Conservation (phyloP, 805 yeast genomes). For the Saccharomycopsis lassenensis region DNA sequence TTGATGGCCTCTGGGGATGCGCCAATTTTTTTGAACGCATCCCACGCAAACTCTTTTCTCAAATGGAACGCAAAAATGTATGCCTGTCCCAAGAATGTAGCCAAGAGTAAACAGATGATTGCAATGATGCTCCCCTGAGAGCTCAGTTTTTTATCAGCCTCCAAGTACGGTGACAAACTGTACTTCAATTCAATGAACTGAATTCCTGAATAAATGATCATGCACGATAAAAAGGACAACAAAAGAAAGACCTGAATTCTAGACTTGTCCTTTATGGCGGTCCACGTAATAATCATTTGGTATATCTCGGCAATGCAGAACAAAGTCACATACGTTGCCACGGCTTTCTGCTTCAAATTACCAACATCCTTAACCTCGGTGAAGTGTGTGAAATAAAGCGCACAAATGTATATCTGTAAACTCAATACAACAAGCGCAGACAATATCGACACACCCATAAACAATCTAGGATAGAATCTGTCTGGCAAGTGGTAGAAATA, state of each 20-base stretch:
- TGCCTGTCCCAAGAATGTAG: conserved; percentile 26
- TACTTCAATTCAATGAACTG: conserved; percentile 27
- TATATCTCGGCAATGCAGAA: conserved; percentile 32
- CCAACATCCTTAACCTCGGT: conserved; percentile 16
- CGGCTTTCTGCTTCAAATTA: conserved; percentile 18
- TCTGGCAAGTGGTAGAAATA: too few species aligned
- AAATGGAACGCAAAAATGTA: conserved; percentile 24
- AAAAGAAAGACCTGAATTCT: conserved; percentile 27
- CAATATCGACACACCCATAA: conserved; percentile 25
- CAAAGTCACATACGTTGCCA: conserved; percentile 25
- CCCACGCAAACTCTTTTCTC: conserved; percentile 28
- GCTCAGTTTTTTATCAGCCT: conserved; percentile 23
- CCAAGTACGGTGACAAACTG: conserved; percentile 18
- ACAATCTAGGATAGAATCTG: conserved; percentile 18
- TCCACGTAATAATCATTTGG: conserved; percentile 26
- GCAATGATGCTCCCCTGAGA: conserved; percentile 29
- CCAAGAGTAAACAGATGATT: conserved; percentile 26
- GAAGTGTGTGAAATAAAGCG: conserved; percentile 26
- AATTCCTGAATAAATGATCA: conserved; percentile 32
- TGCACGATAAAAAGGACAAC: conserved; percentile 28
- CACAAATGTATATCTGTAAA: conserved; percentile 28
- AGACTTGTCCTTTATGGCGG: conserved; percentile 27
- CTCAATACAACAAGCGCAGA: conserved; percentile 27
- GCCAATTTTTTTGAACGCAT: conserved; percentile 30
- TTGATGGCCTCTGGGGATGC: conserved; percentile 26